Evolutionary conservation across 176 grass and related monocot species (phyloP), one percentile per base, ranked within the genome.

Genomic region (Calamus simplicifolius): DNA sequence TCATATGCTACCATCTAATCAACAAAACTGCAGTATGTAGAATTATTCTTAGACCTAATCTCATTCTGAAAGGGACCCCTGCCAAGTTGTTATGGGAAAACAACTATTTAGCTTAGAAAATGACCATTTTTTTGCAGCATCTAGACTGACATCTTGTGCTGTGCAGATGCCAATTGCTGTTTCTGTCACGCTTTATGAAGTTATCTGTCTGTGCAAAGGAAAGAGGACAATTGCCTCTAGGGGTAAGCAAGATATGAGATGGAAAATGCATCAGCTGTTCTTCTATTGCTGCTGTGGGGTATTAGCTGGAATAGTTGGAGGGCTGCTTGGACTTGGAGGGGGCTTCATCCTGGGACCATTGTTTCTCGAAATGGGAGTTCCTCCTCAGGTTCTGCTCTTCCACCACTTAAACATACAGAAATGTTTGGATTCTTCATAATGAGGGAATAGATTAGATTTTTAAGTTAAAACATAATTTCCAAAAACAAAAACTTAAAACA

Each of bases 341-440:
- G 68, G 68, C 12, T 71, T 71, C 56, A 71, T 71, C 10, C 29
- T 71, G 25, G 68, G 68, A 19, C 68, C 68, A 2, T 29, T 71
- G 49, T 71, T 71, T 71, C 38, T 71, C 51, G 56, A 60, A 57
- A 51, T 71, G 68, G 68, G 68, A 51, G 68, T 71, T 71, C 68
- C 68, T 52, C 68, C 68, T 51, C 68, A 71, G 68, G 68, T 71
- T 60, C 6, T 58, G 6, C 48, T 17, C 35, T 21, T 17, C 27
- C 3, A 18, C 53, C 16, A 55, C 5, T 56, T 1, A 56, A 56
- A 18, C 8, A 19, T 56, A 12, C 53, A 7, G 23, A 23, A 25
- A 56, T 56, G 18, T 56, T 10, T 23, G 23, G 21, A 56, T 18
- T 19, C 53, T 56, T 10, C 7, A 14, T 13, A 13, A 43, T 13